Evolutionary conservation across 2,329 filamentous ascomycete genomes (phyloP).

Genomic region (Cladophialophora chaetospira): DNA sequence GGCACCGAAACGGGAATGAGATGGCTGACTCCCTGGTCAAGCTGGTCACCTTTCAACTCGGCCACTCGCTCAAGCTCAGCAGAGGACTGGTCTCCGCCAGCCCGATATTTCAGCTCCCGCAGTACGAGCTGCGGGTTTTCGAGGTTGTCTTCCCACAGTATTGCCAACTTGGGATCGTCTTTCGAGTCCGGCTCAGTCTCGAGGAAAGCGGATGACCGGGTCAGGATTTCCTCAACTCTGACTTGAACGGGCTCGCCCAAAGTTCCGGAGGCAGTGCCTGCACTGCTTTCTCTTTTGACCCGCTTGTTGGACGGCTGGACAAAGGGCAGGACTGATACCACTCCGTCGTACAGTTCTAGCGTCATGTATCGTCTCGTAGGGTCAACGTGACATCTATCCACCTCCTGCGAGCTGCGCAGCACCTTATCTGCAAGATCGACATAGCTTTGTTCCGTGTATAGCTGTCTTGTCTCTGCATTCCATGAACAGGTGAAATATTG

Average conservation of each 20-base stretch:
- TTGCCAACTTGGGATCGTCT: slow-evolving; percentile 61
- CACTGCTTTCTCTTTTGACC: slow-evolving; percentile 31
- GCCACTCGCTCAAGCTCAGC: slow-evolving; percentile 58
- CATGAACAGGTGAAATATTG: slow-evolving; percentile 90
- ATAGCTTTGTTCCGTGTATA: slow-evolving; percentile 61
- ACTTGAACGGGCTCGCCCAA: slow-evolving; percentile 64
- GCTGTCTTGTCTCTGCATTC: slow-evolving; percentile 61
- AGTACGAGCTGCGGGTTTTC: slow-evolving; percentile 58
- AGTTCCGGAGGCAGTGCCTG: slow-evolving; percentile 43
- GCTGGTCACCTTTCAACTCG: slow-evolving; percentile 51
- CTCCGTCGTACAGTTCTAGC: slow-evolving; percentile 68
- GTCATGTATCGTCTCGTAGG: slow-evolving; percentile 71
- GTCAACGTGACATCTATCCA: slow-evolving; percentile 81
- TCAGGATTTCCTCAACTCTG: slow-evolving; percentile 67
- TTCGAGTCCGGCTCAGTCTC: slow-evolving; percentile 51
- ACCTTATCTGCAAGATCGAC: slow-evolving; percentile 63
- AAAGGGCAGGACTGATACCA: slow-evolving; percentile 66
- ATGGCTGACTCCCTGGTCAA: slow-evolving; percentile 63
- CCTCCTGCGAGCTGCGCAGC: slow-evolving; percentile 74
- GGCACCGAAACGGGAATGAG: slow-evolving; percentile 63
- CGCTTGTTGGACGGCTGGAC: slow-evolving; percentile 55
- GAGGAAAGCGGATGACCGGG: slow-evolving; percentile 67
- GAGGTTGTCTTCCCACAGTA: slow-evolving; percentile 66
- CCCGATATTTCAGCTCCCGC: slow-evolving; percentile 56
- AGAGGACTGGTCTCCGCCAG: slow-evolving; percentile 47